These are phyloP conservation scores for Suillus brevipes DNA, from an alignment of 768 basidiomycete genomes.

Conservation along the genomic window DNA sequence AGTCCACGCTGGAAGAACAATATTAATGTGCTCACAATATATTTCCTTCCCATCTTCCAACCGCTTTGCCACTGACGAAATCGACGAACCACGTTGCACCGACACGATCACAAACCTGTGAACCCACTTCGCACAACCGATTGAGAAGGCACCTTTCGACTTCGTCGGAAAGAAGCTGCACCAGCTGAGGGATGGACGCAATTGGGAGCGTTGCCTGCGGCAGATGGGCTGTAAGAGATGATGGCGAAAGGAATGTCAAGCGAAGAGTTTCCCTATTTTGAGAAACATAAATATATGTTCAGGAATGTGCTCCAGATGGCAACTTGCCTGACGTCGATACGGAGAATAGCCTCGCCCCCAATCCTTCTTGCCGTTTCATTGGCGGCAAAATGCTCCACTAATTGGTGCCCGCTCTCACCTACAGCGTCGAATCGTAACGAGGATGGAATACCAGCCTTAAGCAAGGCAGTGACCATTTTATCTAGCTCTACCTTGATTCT, in stretches of 20 bases:
- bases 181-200: constrained; percentile 74
- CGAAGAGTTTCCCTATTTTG: constrained; percentile 68
- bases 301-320: neutral
- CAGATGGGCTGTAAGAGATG: constrained; percentile 73
- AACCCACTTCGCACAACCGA: constrained; percentile 68
- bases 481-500: constrained; percentile 60
- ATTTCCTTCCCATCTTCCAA: constrained; percentile 81
- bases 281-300: neutral
- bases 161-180: constrained; percentile 75
- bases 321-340: constrained; percentile 65
- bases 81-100: constrained; percentile 79
- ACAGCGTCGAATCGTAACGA: constrained; percentile 60
- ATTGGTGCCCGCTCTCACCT: constrained; percentile 63
- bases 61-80: constrained; percentile 55
- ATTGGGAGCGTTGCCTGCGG: constrained; percentile 76
- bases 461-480: constrained; percentile 49
- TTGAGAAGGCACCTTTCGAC: constrained; percentile 69
- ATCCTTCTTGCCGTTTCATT: constrained; percentile 43
- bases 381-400: constrained; percentile 49
- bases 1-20: constrained; percentile 5
- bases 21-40: constrained; percentile 54
- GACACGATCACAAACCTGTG: constrained; percentile 48
- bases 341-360: constrained; percentile 72
- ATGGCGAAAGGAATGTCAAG: constrained; percentile 75
- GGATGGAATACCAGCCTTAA: constrained; percentile 53